Percentiles rank a stretch among this genome's conserved stretches.
Conservation (phyloP, 2,329 filamentous ascomycete species). For the Microdochium trichocladiopsis region DNA sequence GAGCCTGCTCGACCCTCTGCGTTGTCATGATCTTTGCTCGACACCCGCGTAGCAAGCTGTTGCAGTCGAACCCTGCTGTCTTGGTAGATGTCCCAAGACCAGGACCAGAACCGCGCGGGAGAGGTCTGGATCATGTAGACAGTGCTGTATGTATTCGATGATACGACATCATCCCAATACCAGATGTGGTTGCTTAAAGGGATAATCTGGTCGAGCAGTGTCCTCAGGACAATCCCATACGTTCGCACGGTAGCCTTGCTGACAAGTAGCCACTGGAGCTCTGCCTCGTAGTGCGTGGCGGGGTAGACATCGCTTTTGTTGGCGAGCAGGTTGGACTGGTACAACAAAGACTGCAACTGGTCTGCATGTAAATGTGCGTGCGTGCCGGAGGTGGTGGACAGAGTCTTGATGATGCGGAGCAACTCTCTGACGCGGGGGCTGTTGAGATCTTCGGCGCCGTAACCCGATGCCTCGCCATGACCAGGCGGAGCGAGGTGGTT, state of each 20-base stretch:
- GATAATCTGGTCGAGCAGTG: slow-evolving; percentile 74
- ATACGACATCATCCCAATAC: slow-evolving; percentile 91
- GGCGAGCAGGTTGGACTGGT: slow-evolving; percentile 50
- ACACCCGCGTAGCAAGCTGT: slow-evolving; percentile 17
- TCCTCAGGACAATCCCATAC: slow-evolving; percentile 73
- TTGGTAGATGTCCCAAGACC: slow-evolving; percentile 62
- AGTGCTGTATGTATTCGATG: slow-evolving; percentile 69
- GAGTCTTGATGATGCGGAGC: slow-evolving; percentile 58
- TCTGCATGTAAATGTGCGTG: slow-evolving; percentile 52
- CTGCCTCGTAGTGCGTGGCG: slow-evolving; percentile 54
- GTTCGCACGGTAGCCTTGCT: slow-evolving; percentile 90
- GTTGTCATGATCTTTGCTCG: slow-evolving; percentile 21
- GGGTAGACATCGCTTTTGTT: slow-evolving; percentile 16
- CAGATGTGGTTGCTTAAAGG: slow-evolving; percentile 80
- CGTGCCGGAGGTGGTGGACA: slow-evolving; percentile 64
- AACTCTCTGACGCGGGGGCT: slow-evolving; percentile 53
- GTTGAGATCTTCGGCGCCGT: slow-evolving; percentile 33
- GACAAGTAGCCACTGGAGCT: slow-evolving; percentile 85
- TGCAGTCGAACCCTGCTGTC: slow-evolving; percentile 46
- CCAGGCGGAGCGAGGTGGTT: slow-evolving; percentile 19
- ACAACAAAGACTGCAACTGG: slow-evolving; percentile 55
- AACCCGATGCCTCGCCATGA: slow-evolving; percentile 2
- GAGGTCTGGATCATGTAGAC: slow-evolving; percentile 84
- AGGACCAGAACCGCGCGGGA: slow-evolving; percentile 66
- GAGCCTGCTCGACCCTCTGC: slow-evolving; percentile 15